Percentiles rank a stretch among this genome's conserved stretches.
These are phyloP conservation scores for Metarhizium robertsii DNA, from an alignment of 2,329 filamentous ascomycete genomes.

Conservation along the genomic window DNA sequence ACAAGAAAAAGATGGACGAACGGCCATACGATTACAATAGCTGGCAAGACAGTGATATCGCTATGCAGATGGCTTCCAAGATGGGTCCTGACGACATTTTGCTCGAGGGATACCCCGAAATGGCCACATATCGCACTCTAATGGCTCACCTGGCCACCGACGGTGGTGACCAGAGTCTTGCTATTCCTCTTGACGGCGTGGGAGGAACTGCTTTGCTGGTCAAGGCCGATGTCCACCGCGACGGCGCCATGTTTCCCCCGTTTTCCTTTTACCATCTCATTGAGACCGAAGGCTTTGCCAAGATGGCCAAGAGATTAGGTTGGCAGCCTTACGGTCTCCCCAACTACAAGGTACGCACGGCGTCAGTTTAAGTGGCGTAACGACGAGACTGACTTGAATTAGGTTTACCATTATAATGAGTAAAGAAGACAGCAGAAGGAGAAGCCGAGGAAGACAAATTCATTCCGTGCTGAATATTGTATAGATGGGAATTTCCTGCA, in stretches of 20 bases:
- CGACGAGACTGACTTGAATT: conserved; percentile 2
- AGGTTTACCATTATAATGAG: conserved; percentile 90
- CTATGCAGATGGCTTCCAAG: conserved; percentile 61
- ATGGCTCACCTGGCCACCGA: conserved; percentile 74
- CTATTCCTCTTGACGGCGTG: conserved; percentile 80
- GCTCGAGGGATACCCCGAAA: conserved; percentile 84
- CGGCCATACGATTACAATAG: conserved; percentile 95
- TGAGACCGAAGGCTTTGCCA: conserved; percentile 95
- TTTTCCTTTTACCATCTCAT: conserved; percentile 96
- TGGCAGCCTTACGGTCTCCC: conserved; percentile 84
- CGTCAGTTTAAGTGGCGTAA: too few species aligned
- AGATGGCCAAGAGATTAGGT: conserved; percentile 85
- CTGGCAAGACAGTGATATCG: conserved; percentile 83
- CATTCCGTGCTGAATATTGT: not conserved
- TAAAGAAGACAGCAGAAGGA: conserved; percentile 30
- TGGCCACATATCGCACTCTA: conserved; percentile 82
- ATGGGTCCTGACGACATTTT: conserved; percentile 91
- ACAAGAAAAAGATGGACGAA: conserved; percentile 61
- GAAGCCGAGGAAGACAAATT: not conserved
- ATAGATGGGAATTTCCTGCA: not conserved
- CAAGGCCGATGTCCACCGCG: conserved; percentile 92
- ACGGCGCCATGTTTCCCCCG: conserved; percentile 96
- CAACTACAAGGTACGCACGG: conserved; percentile 76
- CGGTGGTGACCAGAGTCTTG: conserved; percentile 45
- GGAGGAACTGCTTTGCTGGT: conserved; percentile 88